phyloP scores from a whole-genome alignment of 768 basidiomycete genomes.

The Leccinum subtestaceum region DNA sequence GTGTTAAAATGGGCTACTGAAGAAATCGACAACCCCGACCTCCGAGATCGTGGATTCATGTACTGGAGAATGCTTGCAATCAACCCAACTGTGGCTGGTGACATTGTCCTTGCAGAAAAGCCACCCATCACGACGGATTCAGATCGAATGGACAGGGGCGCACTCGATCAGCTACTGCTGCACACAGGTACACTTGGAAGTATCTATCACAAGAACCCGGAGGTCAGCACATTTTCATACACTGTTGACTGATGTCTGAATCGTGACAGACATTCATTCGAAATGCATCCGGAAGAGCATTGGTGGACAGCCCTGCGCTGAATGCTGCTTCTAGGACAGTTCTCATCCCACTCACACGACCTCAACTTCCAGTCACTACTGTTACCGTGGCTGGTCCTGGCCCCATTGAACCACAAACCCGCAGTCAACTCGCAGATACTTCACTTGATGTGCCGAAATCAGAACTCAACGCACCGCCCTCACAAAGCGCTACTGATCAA shows the following conservation, averaged over 20 bases:
- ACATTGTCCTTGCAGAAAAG: slow-evolving; percentile 90
- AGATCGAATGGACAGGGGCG: slow-evolving; percentile 94
- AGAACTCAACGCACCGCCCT: slow-evolving; percentile 31
- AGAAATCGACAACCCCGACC: slow-evolving; percentile 96
- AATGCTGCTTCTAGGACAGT: slow-evolving; percentile 77
- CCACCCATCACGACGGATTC: slow-evolving; percentile 98
- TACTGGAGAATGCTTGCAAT: slow-evolving; percentile 98
- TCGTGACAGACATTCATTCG: slow-evolving; percentile 82
- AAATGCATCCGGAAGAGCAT: slow-evolving; percentile 76
- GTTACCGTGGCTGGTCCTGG: slow-evolving; percentile 61
- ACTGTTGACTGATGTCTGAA: slow-evolving; percentile 11
- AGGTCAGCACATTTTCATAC: slow-evolving; percentile 45
- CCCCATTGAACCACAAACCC: slow-evolving; percentile 28
- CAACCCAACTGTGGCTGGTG: slow-evolving; percentile 82
- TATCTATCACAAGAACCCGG: slow-evolving; percentile 97
- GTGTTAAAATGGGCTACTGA: slow-evolving; percentile 97
- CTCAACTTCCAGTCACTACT: slow-evolving; percentile 41
- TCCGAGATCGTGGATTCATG: slow-evolving; percentile 97
- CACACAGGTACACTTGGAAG: slow-evolving; percentile 93
- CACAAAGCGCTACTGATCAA: slow-evolving; percentile 18
- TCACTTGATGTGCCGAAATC: slow-evolving; percentile 28
- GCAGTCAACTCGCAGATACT: slow-evolving; percentile 27
- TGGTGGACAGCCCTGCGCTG: slow-evolving; percentile 85
- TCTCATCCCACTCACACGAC: slow-evolving; percentile 58
- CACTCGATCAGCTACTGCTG: slow-evolving; percentile 89